These are phyloP conservation scores for Lenwebbia sp. DNA, from an alignment of 345 rosid species.

Conservation along the genomic window DNA sequence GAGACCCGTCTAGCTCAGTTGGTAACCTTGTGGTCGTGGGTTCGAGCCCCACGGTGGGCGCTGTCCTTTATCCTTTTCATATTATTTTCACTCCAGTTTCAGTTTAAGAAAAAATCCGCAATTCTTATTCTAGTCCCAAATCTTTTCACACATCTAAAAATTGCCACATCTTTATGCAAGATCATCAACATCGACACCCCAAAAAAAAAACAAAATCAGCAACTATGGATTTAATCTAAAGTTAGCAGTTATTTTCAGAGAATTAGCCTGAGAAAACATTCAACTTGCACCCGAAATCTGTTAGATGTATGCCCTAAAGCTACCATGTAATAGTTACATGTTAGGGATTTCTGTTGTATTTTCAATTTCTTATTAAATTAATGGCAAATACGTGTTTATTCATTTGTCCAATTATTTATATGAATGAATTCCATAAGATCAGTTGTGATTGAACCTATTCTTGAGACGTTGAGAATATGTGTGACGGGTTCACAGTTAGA, in stretches of 20 bases:
- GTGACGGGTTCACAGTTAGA: too few species aligned
- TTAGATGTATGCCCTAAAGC: too few species aligned
- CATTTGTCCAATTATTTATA: too few species aligned
- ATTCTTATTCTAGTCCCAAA: background rate
- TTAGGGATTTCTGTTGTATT: too few species aligned
- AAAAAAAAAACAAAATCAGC: background rate
- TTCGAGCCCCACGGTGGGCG: constrained; percentile 19
- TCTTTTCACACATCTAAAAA: too few species aligned
- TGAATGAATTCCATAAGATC: too few species aligned
- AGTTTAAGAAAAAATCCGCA: background rate
- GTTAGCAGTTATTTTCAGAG: background rate
- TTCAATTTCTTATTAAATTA: too few species aligned
- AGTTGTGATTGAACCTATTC: too few species aligned
- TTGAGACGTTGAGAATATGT: too few species aligned
- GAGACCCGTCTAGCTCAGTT: constrained; percentile 8
- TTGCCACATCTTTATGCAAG: background rate
- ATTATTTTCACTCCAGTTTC: background rate
- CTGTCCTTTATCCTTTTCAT: background rate
- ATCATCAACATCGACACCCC: background rate
- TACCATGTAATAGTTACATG: too few species aligned
- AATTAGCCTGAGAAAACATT: background rate
- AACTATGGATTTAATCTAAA: background rate
- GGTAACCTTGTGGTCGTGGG: constrained; percentile 23
- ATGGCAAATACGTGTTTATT: too few species aligned
- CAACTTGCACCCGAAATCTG: too few species aligned